These are phyloP conservation scores for Chlorella vulgaris DNA, from an alignment of 139 green algal species.

Conservation along the genomic window DNA sequence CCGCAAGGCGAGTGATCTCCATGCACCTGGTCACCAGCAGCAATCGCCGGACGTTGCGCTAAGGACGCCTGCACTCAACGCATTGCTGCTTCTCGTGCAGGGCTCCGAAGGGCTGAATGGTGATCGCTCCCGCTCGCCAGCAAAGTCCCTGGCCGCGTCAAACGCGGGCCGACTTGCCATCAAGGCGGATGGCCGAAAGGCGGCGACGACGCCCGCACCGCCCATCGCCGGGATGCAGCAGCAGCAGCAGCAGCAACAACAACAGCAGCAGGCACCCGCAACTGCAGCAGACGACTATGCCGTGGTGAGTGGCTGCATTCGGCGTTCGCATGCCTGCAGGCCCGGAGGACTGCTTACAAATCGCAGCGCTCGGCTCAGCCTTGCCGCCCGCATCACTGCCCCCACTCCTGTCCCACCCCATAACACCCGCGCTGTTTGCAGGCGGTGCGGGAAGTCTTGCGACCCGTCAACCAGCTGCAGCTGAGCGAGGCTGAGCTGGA, in stretches of 20 bases:
- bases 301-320: conserved; percentile 22
- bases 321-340: too few species aligned
- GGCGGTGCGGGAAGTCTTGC: conserved; percentile 74
- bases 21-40: too few species aligned
- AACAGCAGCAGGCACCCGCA: background rate
- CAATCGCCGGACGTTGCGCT: too few species aligned
- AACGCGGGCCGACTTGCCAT: too few species aligned
- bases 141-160: background rate
- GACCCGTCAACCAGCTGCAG: conserved; percentile 75
- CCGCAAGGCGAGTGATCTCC: background rate
- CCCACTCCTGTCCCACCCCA: background rate
- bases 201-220: background rate
- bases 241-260: background rate
- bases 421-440: conserved; percentile 38
- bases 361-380: background rate
- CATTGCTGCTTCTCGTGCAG: background rate
- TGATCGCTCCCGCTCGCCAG: background rate
- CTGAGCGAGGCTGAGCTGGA: conserved; percentile 79
- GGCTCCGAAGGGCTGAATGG: background rate
- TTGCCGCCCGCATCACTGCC: background rate
- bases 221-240: background rate
- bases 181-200: conserved; percentile 8
- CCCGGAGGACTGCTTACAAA: too few species aligned
- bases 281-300: conserved; percentile 14
- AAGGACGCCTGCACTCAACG: background rate